Base-by-base conservation (phyloP, 2,329 filamentous ascomycete species). In the Arthroderma sp. region DNA sequence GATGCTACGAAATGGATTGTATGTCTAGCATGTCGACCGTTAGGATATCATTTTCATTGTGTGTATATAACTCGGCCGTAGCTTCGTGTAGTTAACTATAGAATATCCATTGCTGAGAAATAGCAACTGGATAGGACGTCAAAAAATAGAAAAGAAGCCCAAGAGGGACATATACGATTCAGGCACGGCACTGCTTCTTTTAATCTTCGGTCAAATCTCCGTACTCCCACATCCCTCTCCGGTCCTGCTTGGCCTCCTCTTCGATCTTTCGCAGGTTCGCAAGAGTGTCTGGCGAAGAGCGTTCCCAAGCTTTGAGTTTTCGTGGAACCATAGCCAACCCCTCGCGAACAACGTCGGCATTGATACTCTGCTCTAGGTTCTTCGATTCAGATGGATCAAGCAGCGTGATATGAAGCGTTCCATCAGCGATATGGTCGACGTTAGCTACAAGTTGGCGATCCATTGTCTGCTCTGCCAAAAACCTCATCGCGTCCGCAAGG, bases 211-310 rank as follows among this genome's bases (percentile, higher is more conserved):
- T 94, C 59, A 94, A 74, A 63, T 96, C 91, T 54, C 91, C 91
- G 66, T 96, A 98, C 74, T 98, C 91, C 88, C 89, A 98, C 76
- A 94, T 91, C 37, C 91, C 91, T 53, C 79, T 72, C 50, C 87
- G 78, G 46, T 80, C 79, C 45, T 76, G 71, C 75, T 93, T 94
- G 4, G 89, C 89, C 63, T 82, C 73, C 32, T 74, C 72, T 70
- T 94, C 82, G 42, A 82, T 76, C 63, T 82, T 75, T 58, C 77
- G 80, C 50, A 95, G 68, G 54, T 77, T 76, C 63, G 78, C 76
- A 50, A 94, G 66, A 37, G 87, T 78, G 31, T 83, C 74, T 46
- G 75, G 74, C 38, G 85, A 84, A 6, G 78, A 79, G 47, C 82
- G 75, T 73, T 96, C 91, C 84, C 88, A 96, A 0, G 80, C 72